Conservation (phyloP, 1,139 yeast species). For the Taphrina flavorubra region DNA sequence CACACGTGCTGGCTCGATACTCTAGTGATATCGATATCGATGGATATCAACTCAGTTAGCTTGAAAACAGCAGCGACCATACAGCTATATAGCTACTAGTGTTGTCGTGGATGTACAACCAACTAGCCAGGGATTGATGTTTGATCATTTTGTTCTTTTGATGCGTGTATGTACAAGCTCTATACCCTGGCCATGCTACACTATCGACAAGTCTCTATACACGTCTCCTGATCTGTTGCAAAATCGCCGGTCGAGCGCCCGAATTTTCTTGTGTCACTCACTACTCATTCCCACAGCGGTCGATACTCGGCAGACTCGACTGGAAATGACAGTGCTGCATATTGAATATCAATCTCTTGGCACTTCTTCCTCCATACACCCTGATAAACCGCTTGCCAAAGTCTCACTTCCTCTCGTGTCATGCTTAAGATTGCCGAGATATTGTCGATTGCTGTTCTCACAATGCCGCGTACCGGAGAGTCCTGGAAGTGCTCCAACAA, state of each 20-base stretch:
- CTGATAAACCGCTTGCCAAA: neutral
- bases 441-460: neutral
- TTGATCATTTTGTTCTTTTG: too few relatives aligned
- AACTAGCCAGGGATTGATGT: too few relatives aligned
- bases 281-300: constrained; percentile 3
- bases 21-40: too few relatives aligned
- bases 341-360: neutral
- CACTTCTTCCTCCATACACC: constrained; percentile 11
- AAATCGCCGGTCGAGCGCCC: neutral
- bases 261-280: neutral
- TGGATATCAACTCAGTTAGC: too few relatives aligned
- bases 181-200: too few relatives aligned
- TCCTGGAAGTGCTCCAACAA: neutral
- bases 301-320: neutral
- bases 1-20: too few relatives aligned
- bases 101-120: too few relatives aligned
- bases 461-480: neutral
- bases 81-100: too few relatives aligned
- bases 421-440: neutral
- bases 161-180: too few relatives aligned
- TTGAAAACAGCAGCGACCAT: too few relatives aligned
- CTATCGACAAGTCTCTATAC: too few relatives aligned
- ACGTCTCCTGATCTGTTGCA: too few relatives aligned
- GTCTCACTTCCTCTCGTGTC: constrained; percentile 4
- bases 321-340: neutral